phyloP scores from a whole-genome alignment of 108 stramenopile species.

The Cyclotella atomus region DNA sequence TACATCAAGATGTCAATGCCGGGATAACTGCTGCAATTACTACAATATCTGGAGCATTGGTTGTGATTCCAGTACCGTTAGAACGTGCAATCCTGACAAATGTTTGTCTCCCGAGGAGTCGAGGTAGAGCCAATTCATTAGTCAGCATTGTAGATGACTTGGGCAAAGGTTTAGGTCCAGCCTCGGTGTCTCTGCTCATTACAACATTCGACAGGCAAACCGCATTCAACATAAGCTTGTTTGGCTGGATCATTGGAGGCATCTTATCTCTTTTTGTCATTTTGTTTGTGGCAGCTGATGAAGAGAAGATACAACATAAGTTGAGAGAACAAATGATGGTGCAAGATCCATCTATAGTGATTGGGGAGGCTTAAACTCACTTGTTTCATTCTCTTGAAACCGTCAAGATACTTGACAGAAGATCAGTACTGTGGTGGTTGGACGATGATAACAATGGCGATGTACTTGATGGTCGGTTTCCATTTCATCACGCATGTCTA shows the following conservation, averaged over 20 bases:
- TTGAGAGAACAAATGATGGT: slow-evolving; percentile 25
- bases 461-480: too few relatives aligned
- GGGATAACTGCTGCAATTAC: slow-evolving; percentile 17
- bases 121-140: slow-evolving; percentile 55
- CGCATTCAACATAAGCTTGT: slow-evolving; percentile 50
- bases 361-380: slow-evolving; percentile 1
- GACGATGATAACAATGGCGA: too few relatives aligned
- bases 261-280: slow-evolving; percentile 38
- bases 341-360: not conserved
- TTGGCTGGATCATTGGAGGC: slow-evolving; percentile 59
- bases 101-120: slow-evolving; percentile 48
- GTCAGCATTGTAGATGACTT: slow-evolving; percentile 60
- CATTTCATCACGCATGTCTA: too few relatives aligned
- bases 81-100: slow-evolving; percentile 57
- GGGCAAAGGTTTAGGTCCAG: slow-evolving; percentile 64
- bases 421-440: too few relatives aligned
- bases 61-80: slow-evolving; percentile 51
- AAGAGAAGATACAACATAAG: slow-evolving; percentile 37
- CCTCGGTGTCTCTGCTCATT: slow-evolving; percentile 48
- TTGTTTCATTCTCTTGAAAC: too few relatives aligned
- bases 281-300: slow-evolving; percentile 38
- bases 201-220: slow-evolving; percentile 45
- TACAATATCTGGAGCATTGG: slow-evolving; percentile 34
- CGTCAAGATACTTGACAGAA: too few relatives aligned
- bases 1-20: slow-evolving; percentile 26